Evolutionary conservation across 139 green algal genomes (phyloP), one percentile per base, ranked within the genome.

Genomic region (Bryopsis sp.): DNA sequence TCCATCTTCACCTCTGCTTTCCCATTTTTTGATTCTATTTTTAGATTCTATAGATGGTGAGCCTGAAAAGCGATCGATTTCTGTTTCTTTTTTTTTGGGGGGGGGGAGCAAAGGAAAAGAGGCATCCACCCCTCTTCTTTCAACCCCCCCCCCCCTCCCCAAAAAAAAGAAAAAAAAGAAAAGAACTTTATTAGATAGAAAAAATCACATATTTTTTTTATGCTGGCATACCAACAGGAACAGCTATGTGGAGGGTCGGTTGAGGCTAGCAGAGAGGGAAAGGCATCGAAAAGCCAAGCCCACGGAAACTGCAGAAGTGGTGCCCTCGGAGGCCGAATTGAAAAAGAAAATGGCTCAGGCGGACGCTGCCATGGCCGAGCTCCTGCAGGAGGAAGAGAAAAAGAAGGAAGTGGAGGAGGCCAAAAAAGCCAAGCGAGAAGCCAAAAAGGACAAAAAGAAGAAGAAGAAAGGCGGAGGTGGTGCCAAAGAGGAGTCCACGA

Each of bases 231-330:
- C n/a, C n/a, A n/a, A 19, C 43, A 54, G 43, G 46, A 36, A 73
- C 3, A 80, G 74, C 43, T 82, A 82, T 39, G 58, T 82, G 24
- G 77, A 82, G 7, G 77, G 77, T n/a, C n/a, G 77, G 29, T 48
- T 82, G 36, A 63, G 74, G 1, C 54, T 82, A 2, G 77, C 77
- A 15, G 77, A 82, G 48, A 59, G 77, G 0, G 77, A 79, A 60
- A 60, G 68, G 24, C 74, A 79, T 47, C 47, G 77, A 37, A 58
- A 73, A 68, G 43, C 58, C 3, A 64, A 64, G 35, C 39, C 32
- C 8, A 39, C 31, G 34, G 57, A 69, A 34, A 7, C 43, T 19
- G 26, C n/a, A 37, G 3, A 39, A 46, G 33, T 32, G 31, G 29
- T 43, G 26, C 54, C 39, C 26, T 46, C 58, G 67, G 39, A 48